Evolutionary conservation across 352 stramenopile species (phyloP).

Genomic region (Pythium rishiriense): DNA sequence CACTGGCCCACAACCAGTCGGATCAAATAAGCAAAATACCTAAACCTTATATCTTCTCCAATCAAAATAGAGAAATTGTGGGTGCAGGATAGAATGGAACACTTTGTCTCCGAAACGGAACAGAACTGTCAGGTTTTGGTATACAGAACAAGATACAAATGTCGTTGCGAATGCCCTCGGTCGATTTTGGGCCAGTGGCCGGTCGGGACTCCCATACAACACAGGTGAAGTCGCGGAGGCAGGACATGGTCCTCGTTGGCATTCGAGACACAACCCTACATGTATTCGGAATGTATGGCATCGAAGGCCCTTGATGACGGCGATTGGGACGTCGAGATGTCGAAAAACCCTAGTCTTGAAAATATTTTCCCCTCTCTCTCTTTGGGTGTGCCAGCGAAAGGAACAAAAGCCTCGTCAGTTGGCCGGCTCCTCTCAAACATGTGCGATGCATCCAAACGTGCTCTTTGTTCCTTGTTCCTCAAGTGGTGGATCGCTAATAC

Average conservation of each 20-base stretch:
- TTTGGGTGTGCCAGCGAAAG: neutral
- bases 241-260: too few relatives aligned
- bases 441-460: neutral
- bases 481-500: neutral
- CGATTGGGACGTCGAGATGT: too few relatives aligned
- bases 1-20: neutral
- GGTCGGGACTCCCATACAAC: neutral
- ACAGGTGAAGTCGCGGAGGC: too few relatives aligned
- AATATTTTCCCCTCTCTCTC: too few relatives aligned
- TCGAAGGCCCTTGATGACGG: too few relatives aligned
- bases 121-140: conserved; percentile 18
- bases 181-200: neutral
- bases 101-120: conserved; percentile 18
- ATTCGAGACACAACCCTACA: too few relatives aligned
- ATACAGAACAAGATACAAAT: conserved; percentile 25
- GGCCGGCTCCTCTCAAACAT: neutral
- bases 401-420: too few relatives aligned
- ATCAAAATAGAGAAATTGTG: conserved; percentile 12
- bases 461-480: neutral
- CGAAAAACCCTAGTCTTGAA: too few relatives aligned
- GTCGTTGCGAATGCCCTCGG: conserved; percentile 14
- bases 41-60: neutral
- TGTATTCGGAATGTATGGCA: too few relatives aligned
- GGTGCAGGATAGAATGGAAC: conserved; percentile 9
- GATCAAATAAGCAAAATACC: neutral